A percentile compares a stretch with the other conserved stretches of the same genome.
These are phyloP conservation scores for Vinca minor DNA, from an alignment of 257 asterid species.

Conservation along the genomic window DNA sequence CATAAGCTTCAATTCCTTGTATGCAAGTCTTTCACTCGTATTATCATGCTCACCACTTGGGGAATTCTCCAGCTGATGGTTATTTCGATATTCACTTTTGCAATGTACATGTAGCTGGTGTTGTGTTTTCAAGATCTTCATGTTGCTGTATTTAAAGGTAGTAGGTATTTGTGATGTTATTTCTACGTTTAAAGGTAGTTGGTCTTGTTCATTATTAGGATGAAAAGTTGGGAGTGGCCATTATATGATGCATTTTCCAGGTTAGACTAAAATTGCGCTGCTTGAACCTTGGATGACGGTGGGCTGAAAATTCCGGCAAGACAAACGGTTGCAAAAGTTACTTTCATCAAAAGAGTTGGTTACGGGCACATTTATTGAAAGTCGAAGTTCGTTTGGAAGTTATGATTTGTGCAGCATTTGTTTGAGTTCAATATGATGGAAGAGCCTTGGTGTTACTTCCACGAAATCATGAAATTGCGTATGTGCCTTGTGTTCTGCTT, in stretches of 20 bases:
- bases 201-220: neutral
- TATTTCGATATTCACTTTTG: neutral
- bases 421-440: neutral
- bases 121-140: neutral
- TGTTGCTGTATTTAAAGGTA: neutral
- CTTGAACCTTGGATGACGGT: neutral
- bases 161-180: neutral
- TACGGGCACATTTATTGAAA: neutral
- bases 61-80: neutral
- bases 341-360: neutral
- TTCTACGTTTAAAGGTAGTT: no score
- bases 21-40: neutral
- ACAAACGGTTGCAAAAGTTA: neutral
- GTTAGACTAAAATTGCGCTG: neutral
- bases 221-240: neutral
- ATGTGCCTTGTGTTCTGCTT: neutral
- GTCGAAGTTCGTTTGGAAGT: neutral
- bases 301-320: neutral
- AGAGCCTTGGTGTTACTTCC: neutral
- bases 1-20: neutral
- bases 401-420: conserved; percentile 1
- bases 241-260: neutral
- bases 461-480: neutral
- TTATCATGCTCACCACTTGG: neutral
- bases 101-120: neutral